Evolutionary conservation across 139 green algal genomes (phyloP).

Genomic region (Pseudopediastrum boryanum): DNA sequence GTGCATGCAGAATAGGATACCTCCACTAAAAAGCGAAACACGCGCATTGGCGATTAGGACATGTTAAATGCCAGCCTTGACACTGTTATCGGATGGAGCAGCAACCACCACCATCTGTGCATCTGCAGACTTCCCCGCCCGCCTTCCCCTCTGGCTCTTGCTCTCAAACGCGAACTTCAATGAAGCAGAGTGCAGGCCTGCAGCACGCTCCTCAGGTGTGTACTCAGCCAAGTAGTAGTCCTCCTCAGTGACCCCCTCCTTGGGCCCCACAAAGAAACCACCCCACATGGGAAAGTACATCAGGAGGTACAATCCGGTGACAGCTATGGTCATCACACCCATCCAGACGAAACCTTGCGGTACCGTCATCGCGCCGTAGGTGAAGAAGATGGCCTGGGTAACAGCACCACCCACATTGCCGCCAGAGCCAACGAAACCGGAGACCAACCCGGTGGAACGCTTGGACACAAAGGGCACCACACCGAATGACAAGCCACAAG

Average conservation of each 20-base stretch:
- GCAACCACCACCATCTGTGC: too few relatives aligned
- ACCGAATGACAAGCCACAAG: slow-evolving; percentile 72
- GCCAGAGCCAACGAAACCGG: slow-evolving; percentile 89
- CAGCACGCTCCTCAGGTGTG: slow-evolving; percentile 54
- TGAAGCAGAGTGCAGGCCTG: slow-evolving; percentile 51
- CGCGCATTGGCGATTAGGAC: too few relatives aligned
- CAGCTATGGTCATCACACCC: slow-evolving; percentile 82
- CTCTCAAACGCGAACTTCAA: slow-evolving; percentile 67
- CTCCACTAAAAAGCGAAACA: too few relatives aligned
- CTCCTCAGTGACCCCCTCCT: slow-evolving; percentile 75
- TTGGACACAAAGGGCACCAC: slow-evolving; percentile 90
- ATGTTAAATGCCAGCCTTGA: too few relatives aligned
- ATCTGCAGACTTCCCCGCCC: too few relatives aligned
- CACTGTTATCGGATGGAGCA: too few relatives aligned
- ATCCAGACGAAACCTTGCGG: slow-evolving; percentile 79
- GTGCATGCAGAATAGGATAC: too few relatives aligned
- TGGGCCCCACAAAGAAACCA: slow-evolving; percentile 76
- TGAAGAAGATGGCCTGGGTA: slow-evolving; percentile 92
- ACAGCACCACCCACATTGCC: slow-evolving; percentile 89
- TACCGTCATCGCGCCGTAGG: slow-evolving; percentile 19
- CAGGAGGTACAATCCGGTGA: slow-evolving; percentile 68
- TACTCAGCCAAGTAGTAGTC: slow-evolving; percentile 86
- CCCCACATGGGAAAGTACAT: slow-evolving; percentile 97
- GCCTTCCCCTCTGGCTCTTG: slow-evolving; percentile 37
- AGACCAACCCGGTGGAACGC: slow-evolving; percentile 82